Evolutionary conservation across 148 eudicot species (phyloP), one percentile per base, ranked within the genome.

Genomic region (Rhododendron simsii): DNA sequence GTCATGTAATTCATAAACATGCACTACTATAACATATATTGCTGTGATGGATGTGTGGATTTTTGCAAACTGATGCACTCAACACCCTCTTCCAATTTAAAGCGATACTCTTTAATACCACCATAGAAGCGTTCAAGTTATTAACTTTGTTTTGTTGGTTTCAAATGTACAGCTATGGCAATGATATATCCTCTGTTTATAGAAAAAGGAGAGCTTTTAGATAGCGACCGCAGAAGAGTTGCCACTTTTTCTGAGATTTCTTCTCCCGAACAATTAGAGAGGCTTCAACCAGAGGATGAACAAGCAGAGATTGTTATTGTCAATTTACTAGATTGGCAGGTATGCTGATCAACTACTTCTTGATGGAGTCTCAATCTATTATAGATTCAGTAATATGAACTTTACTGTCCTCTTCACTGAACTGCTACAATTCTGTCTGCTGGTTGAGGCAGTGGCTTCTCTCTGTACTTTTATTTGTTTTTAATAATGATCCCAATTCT

Each of bases 281-380:
- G 90, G 89, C 89, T 95, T 77, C 93, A 92, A 83, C 90, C 89
- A 45, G 79, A 37, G 86, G 88, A 90, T 88, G 89, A 86, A 26
- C 86, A 85, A 84, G 89, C 92, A 26, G 95, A 93, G 65, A 92
- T 86, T 88, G 88, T 91, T 26, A 90, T 96, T 88, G 90, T 96
- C 84, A 86, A 91, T 91, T 91, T 96, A 35, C 91, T 94, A 50
- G 97, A 95, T 88, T 96, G 99, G 98, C 98, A 95, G 98, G 99
- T 96, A 85, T 37, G 59, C 48, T 9, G 47, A 51, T 86, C 47
- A 83, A 48, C 48, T 50, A 84, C 5, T 71, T 50, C 11, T 69
- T 80, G 39, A 57, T 28, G 83, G 57, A 50, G 55, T 51, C 51
- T 51, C 35, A 15, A 35, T 80, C 83, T 80, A 26, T 13, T 61